Evolutionary conservation across 2,329 filamentous ascomycete species (phyloP).

Genomic region (Onygena corvina): DNA sequence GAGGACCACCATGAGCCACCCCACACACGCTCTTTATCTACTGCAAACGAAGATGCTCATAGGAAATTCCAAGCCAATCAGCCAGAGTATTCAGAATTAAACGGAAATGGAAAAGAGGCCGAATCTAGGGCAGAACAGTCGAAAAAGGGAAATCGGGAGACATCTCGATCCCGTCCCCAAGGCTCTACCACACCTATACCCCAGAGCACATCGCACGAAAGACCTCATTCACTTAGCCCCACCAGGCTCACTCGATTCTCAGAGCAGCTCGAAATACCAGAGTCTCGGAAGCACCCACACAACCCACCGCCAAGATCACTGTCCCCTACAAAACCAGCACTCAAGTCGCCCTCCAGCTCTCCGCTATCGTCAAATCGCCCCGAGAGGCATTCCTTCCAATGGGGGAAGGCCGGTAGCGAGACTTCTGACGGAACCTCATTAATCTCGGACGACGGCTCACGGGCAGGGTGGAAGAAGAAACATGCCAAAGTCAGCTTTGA

Average conservation of each 20-base stretch:
- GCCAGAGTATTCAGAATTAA: background rate
- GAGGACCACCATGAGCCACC: background rate
- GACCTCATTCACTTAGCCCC: constrained; percentile 14
- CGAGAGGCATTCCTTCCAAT: constrained; percentile 19
- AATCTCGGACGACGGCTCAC: constrained; percentile 34
- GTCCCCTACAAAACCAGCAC: constrained; percentile 50
- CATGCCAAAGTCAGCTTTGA: constrained; percentile 57
- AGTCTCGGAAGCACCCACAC: constrained; percentile 40
- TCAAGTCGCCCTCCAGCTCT: constrained; percentile 33
- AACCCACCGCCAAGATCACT: constrained; percentile 48
- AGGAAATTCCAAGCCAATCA: background rate
- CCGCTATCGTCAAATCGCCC: constrained; percentile 37
- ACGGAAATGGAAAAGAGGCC: background rate
- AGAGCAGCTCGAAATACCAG: constrained; percentile 37
- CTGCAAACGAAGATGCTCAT: background rate
- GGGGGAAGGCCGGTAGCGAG: constrained; percentile 37
- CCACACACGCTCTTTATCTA: background rate
- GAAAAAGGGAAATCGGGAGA: background rate
- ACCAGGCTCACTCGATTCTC: constrained; percentile 44
- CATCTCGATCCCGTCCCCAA: background rate
- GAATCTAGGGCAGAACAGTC: background rate
- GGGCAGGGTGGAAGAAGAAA: constrained; percentile 39
- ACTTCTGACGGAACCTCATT: constrained; percentile 45
- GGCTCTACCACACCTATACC: background rate
- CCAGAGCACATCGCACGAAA: background rate